Evolutionary conservation across 345 rosid genomes (phyloP), one percentile per base, ranked within the genome.

Genomic region (Eucalyptus sp.): DNA sequence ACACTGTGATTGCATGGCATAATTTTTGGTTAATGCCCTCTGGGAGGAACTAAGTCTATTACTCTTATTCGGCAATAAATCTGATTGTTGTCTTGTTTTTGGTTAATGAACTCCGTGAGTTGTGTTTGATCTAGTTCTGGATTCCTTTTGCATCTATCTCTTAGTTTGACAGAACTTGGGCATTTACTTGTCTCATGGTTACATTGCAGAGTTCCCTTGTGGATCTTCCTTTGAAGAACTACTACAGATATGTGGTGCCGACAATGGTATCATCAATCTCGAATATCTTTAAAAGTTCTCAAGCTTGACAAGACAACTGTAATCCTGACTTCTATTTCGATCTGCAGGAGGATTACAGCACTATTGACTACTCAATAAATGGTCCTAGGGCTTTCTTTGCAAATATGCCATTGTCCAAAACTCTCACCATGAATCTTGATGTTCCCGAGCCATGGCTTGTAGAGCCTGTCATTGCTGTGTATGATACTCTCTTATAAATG

Each of bases 371-470:
- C 92, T 90, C 96, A 37, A 94, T 97, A 91, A 93, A 94, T 92
- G 99, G 99, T 31, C 99, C 99, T 41, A 96, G 93, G 92, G 99
- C 99, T 37, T 97, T 95, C 94, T 98, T 98, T 50, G 96, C 99
- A 41, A 98, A 97, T 91, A 98, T 98, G 99, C 99, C 99, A 80
- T 90, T 97, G 90, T 96, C 99, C 64, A 98, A 98, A 91, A 98
- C 99, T 31, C 99, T 98, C 90, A 98, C 99, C 90, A 96, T 98
- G 99, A 98, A 98, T 93, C 97, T 98, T 88, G 99, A 98, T 91
- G 99, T 98, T 90, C 99, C 99, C 68, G 99, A 98, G 91, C 99
- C 99, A 79, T 98, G 99, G 99, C 99, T 98, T 92, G 95, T 96
- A 89, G 99, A 98, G 94, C 98, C 99, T 87, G 96, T 98, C 84